phyloP scores from a whole-genome alignment of 148 eudicot species.

The Rhododendron vialii region DNA sequence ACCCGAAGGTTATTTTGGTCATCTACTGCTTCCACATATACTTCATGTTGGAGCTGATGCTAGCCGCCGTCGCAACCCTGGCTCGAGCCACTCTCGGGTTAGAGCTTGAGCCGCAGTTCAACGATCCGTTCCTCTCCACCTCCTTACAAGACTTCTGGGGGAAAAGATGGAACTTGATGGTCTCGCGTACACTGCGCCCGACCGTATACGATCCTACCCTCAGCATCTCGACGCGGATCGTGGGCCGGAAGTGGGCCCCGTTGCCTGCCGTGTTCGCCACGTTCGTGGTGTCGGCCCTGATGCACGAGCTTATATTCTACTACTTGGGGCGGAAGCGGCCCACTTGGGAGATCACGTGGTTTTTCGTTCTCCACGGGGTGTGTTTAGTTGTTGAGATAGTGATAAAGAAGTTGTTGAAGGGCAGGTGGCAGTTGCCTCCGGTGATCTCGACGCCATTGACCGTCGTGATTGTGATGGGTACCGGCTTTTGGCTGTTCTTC shows the following conservation, averaged over 20 bases:
- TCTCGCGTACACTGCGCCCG: conserved; percentile 35
- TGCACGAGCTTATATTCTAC: conserved; percentile 55
- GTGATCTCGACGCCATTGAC: conserved; percentile 21
- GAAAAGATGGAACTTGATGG: conserved; percentile 54
- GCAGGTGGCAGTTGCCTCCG: conserved; percentile 19
- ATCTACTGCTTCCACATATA: conserved; percentile 40
- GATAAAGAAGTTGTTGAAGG: conserved; percentile 20
- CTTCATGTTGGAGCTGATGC: conserved; percentile 36
- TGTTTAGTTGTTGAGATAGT: conserved; percentile 33
- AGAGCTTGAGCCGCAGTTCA: conserved; percentile 51
- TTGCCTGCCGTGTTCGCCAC: conserved; percentile 25
- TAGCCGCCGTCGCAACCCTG: conserved; percentile 26
- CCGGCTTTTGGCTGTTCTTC: conserved; percentile 39
- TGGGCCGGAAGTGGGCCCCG: conserved; percentile 30
- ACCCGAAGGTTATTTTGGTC: conserved; percentile 28
- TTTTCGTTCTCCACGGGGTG: conserved; percentile 43
- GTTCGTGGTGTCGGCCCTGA: conserved; percentile 40
- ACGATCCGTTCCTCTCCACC: conserved; percentile 53
- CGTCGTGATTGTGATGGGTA: conserved; percentile 25
- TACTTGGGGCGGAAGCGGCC: conserved; percentile 39
- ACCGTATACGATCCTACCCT: conserved; percentile 41
- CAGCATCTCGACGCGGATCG: background rate
- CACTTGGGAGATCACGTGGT: conserved; percentile 39
- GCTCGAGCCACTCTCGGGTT: conserved; percentile 25
- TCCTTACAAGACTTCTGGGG: conserved; percentile 72